phyloP scores from a whole-genome alignment of 176 grass and related monocot species.

The Stipa capillata region DNA sequence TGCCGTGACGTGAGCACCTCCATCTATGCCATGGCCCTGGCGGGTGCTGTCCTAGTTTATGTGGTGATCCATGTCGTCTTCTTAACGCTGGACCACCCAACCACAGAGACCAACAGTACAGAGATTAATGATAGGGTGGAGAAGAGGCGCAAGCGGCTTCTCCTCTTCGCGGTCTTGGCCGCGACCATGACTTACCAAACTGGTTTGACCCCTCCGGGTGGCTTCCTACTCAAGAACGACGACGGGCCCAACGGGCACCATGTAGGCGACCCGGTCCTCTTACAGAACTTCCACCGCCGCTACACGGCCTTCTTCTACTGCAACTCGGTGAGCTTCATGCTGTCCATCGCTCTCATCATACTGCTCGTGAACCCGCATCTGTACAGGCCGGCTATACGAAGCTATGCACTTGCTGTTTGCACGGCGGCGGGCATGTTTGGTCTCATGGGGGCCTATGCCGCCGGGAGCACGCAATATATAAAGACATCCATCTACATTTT shows the following conservation, averaged over 20 bases:
- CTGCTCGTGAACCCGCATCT: constrained; percentile 8
- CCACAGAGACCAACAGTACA: rapidly evolving
- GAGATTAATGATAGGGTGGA: background rate
- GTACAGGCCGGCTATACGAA: background rate
- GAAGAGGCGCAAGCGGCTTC: constrained; percentile 13
- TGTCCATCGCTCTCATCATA: constrained; percentile 23
- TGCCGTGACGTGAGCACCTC: background rate
- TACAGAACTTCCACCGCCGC: background rate
- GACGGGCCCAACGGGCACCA: background rate
- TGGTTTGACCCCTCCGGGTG: constrained; percentile 24
- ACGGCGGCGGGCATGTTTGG: background rate
- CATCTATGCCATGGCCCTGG: constrained; percentile 14
- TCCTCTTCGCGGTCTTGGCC: constrained; percentile 22
- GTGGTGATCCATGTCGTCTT: background rate
- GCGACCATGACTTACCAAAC: constrained; percentile 35
- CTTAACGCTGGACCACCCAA: background rate
- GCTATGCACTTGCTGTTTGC: background rate
- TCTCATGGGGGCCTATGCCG: background rate
- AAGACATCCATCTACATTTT: background rate
- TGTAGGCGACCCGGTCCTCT: background rate
- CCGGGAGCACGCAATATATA: background rate
- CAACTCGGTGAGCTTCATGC: constrained; percentile 23
- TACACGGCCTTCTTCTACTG: constrained; percentile 38
- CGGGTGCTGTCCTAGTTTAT: background rate
- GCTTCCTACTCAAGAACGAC: constrained; percentile 1